Percentiles rank a stretch among this genome's conserved stretches.
Evolutionary conservation across 1,139 yeast genomes (phyloP).

Genomic region (Zhuliangozyma blackwelliae): DNA sequence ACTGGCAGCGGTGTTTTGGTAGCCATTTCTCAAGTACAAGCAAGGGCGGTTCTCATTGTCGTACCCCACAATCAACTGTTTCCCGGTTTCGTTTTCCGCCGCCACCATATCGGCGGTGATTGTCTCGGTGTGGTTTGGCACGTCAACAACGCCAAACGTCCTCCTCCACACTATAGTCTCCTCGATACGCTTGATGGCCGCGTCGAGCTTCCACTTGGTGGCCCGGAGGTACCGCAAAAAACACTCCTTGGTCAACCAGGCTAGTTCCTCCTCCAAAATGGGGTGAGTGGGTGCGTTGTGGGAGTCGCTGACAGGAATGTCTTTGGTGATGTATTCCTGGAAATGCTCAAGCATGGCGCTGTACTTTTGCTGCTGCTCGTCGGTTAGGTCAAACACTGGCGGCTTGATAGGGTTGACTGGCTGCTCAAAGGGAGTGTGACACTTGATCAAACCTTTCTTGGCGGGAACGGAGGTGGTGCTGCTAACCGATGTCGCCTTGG

Average conservation of each 20-base stretch:
- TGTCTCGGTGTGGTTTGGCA: slow-evolving; percentile 37
- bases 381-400: slow-evolving; percentile 26
- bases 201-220: slow-evolving; percentile 76
- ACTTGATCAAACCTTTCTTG: slow-evolving; percentile 20
- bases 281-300: slow-evolving; percentile 19
- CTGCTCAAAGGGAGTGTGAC: slow-evolving; percentile 38
- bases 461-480: slow-evolving; percentile 5
- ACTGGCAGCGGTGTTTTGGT: slow-evolving; percentile 86
- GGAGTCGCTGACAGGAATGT: slow-evolving; percentile 21
- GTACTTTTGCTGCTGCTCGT: slow-evolving; percentile 27
- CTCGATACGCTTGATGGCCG: slow-evolving; percentile 69
- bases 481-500: slow-evolving; percentile 11
- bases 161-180: slow-evolving; percentile 87
- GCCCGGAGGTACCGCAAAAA: slow-evolving; percentile 84
- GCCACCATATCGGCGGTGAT: slow-evolving; percentile 62
- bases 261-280: slow-evolving; percentile 55
- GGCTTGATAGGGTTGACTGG: slow-evolving; percentile 34
- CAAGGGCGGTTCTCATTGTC: slow-evolving; percentile 90
- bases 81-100: slow-evolving; percentile 80
- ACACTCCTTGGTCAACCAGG: slow-evolving; percentile 92
- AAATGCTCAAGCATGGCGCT: slow-evolving; percentile 22
- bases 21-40: slow-evolving; percentile 81
- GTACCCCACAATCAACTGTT: slow-evolving; percentile 81
- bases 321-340: slow-evolving; percentile 16
- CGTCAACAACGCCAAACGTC: slow-evolving; percentile 75